Evolutionary conservation across 2,329 filamentous ascomycete species (phyloP).

Genomic region (Plenodomus lindquistii): DNA sequence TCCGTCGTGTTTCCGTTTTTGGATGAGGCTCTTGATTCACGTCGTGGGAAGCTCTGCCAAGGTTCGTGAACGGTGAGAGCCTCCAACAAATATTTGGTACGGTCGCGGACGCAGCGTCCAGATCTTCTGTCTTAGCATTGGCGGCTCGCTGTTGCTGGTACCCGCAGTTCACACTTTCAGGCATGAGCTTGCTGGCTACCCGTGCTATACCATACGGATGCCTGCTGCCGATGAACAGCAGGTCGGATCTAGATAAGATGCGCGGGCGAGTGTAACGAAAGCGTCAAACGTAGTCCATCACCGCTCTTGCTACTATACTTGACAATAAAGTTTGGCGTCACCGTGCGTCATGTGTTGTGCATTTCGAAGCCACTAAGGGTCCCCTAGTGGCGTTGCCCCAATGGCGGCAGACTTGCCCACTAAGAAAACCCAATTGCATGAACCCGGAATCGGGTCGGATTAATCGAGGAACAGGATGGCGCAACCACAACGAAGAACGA

Average conservation of each 20-base stretch:
- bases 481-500: slow-evolving; percentile 15
- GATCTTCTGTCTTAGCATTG: no score
- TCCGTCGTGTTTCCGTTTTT: neutral
- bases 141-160: neutral
- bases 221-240: neutral
- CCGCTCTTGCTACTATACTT: neutral
- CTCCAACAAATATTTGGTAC: neutral
- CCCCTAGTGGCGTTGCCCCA: slow-evolving; percentile 13
- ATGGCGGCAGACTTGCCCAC: slow-evolving; percentile 8
- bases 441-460: neutral
- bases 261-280: neutral
- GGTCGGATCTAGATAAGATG: neutral
- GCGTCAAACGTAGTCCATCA: neutral
- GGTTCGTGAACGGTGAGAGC: neutral
- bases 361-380: slow-evolving; percentile 4
- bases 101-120: no score
- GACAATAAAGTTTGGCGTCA: neutral
- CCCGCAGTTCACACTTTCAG: slow-evolving; percentile 7
- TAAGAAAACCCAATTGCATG: slow-evolving; percentile 14
- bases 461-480: slow-evolving; percentile 2
- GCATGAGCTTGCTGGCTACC: slow-evolving; percentile 8
- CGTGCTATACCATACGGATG: neutral
- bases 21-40: neutral
- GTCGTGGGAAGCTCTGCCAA: neutral
- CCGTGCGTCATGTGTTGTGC: slow-evolving; percentile 24